Conservation (phyloP, 495 filamentous ascomycete species). For the Penicillium cosmopolitanum region DNA sequence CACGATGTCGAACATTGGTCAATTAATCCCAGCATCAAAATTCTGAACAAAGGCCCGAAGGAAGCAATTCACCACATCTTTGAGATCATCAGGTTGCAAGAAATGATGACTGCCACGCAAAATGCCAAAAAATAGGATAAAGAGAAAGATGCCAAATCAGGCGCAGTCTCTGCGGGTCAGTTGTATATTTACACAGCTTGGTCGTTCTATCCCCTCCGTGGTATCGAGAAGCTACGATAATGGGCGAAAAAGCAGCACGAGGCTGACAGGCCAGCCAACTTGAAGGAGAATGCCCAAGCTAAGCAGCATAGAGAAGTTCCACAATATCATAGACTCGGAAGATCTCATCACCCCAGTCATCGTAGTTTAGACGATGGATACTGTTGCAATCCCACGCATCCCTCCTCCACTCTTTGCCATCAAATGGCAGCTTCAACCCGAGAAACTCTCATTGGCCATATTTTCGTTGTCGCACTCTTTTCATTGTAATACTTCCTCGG, state of each 20-base stretch:
- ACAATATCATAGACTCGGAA: no score
- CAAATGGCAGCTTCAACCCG: not conserved
- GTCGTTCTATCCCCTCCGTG: not conserved
- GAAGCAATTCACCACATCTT: not conserved
- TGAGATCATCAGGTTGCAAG: not conserved
- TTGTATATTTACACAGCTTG: not conserved
- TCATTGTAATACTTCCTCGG: not conserved
- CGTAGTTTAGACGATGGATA: not conserved
- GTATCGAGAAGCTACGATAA: not conserved
- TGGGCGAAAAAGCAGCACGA: conserved; percentile 1
- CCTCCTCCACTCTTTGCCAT: not conserved
- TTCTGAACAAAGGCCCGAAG: conserved; percentile 3
- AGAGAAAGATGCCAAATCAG: not conserved
- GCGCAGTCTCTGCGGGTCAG: not conserved
- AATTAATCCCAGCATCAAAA: conserved; percentile 4
- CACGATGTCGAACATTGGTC: conserved; percentile 7
- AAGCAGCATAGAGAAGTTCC: not conserved
- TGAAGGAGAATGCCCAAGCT: no score
- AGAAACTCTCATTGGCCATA: not conserved
- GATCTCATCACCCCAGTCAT: conserved; percentile 5
- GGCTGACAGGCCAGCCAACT: not conserved
- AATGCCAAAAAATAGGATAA: conserved; percentile 4
- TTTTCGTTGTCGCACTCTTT: not conserved
- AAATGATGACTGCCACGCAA: not conserved
- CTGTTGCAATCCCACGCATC: not conserved